phyloP scores from a whole-genome alignment of 2,329 filamentous ascomycete species.

The Coleophoma cylindrospora region DNA sequence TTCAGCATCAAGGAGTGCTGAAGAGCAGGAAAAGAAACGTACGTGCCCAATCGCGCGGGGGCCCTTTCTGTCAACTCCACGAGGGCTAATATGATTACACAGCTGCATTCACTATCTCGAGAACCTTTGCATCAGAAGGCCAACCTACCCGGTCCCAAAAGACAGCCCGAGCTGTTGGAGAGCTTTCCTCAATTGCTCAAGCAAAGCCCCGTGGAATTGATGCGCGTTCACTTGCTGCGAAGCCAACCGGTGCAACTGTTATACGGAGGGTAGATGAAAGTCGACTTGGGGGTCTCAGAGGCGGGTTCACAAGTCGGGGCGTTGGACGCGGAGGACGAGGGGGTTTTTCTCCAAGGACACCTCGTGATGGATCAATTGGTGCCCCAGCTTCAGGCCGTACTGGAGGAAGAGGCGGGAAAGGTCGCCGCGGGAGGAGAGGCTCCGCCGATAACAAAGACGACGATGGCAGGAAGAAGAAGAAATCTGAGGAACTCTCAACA shows the following conservation, averaged over 20 bases:
- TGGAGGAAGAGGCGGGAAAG: conserved; percentile 4
- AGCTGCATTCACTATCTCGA: neutral
- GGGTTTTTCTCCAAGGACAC: neutral
- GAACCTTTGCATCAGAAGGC: conserved; percentile 6
- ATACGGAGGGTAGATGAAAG: conserved; percentile 11
- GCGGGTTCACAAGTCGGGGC: neutral
- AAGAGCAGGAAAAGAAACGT: conserved; percentile 9
- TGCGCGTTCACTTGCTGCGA: conserved; percentile 25
- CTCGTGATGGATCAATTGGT: conserved; percentile 5
- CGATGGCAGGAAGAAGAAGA: conserved; percentile 27
- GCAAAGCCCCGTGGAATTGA: conserved; percentile 20
- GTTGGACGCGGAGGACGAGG: conserved; percentile 5
- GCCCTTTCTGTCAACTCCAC: no score
- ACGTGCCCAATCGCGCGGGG: conserved; percentile 1
- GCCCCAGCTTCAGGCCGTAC: conserved; percentile 39
- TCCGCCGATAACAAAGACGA: conserved; percentile 20
- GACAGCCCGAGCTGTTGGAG: conserved; percentile 16
- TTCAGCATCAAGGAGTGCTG: conserved; percentile 16
- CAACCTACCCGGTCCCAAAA: conserved; percentile 11
- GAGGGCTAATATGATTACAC: no score
- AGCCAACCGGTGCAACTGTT: conserved; percentile 13
- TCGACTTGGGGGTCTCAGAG: neutral
- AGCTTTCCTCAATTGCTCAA: conserved; percentile 20
- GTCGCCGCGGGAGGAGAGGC: neutral
- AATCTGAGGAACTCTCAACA: conserved; percentile 25